phyloP scores from a whole-genome alignment of 345 rosid species.

The Dipteronia dyeriana region DNA sequence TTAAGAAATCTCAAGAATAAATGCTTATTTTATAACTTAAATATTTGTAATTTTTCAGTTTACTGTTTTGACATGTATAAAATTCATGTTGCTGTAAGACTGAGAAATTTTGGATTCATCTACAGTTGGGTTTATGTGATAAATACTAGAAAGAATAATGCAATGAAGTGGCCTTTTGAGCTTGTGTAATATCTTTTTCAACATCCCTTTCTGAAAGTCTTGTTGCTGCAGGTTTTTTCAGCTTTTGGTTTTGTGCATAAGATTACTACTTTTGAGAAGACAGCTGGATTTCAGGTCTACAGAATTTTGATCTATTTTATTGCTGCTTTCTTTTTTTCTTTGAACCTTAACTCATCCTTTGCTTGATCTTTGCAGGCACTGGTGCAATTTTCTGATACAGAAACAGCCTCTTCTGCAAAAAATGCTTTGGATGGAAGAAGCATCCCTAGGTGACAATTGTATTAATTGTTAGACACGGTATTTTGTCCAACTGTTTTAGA shows the following conservation, averaged over 20 bases:
- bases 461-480: constrained; percentile 60
- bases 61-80: neutral
- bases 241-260: constrained; percentile 99
- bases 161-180: neutral
- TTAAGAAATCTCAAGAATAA: neutral
- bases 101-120: neutral
- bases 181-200: constrained; percentile 14
- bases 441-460: constrained; percentile 96
- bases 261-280: constrained; percentile 97
- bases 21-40: neutral
- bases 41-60: neutral
- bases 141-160: neutral
- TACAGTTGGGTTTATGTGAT: neutral
- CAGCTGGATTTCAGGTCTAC: constrained; percentile 91
- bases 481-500: constrained; percentile 54
- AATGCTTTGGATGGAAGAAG: constrained; percentile 89
- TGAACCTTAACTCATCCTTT: constrained; percentile 20
- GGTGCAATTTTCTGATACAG: constrained; percentile 95
- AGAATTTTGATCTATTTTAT: neutral
- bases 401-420: constrained; percentile 91
- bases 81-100: neutral
- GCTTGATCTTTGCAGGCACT: constrained; percentile 61
- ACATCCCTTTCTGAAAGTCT: constrained; percentile 32
- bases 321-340: constrained; percentile 15
- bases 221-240: constrained; percentile 87